These are phyloP conservation scores for Aspergillaceae sp. DNA, from an alignment of 2,329 filamentous ascomycete genomes.

Conservation along the genomic window DNA sequence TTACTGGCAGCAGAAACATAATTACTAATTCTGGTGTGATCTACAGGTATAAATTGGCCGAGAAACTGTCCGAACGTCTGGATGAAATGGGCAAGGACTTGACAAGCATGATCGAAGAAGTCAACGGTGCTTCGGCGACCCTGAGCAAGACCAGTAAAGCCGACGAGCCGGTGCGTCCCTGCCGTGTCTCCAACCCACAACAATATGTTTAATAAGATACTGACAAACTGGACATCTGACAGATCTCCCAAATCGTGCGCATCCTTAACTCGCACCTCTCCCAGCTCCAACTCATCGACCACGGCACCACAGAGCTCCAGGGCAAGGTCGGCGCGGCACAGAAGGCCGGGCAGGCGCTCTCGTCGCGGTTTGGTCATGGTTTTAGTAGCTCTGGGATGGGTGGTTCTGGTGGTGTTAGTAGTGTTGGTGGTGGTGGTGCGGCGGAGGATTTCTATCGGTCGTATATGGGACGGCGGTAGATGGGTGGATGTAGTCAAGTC, in stretches of 20 bases:
- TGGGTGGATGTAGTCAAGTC: not conserved
- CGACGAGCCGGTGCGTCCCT: slow-evolving; percentile 67
- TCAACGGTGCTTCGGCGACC: slow-evolving; percentile 84
- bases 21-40: no score
- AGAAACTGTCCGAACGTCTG: slow-evolving; percentile 81
- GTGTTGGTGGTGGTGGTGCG: slow-evolving; percentile 47
- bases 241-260: slow-evolving; percentile 91
- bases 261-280: slow-evolving; percentile 89
- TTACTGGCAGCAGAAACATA: slow-evolving; percentile 14
- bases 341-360: slow-evolving; percentile 58
- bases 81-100: slow-evolving; percentile 92
- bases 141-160: slow-evolving; percentile 83
- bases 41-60: slow-evolving; percentile 68
- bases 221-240: no score
- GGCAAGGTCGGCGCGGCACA: slow-evolving; percentile 75
- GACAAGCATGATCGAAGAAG: slow-evolving; percentile 94
- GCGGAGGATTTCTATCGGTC: slow-evolving; percentile 87
- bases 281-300: slow-evolving; percentile 89
- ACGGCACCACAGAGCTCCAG: slow-evolving; percentile 70
- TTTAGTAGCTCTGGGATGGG: slow-evolving; percentile 31
- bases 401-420: slow-evolving; percentile 4
- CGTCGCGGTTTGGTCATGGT: slow-evolving; percentile 31
- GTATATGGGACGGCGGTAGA: slow-evolving; percentile 65
- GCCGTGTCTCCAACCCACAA: slow-evolving; percentile 2
- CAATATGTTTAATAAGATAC: no score